phyloP scores from a whole-genome alignment of 140 eudicot species.

The Cichorium intybus region DNA sequence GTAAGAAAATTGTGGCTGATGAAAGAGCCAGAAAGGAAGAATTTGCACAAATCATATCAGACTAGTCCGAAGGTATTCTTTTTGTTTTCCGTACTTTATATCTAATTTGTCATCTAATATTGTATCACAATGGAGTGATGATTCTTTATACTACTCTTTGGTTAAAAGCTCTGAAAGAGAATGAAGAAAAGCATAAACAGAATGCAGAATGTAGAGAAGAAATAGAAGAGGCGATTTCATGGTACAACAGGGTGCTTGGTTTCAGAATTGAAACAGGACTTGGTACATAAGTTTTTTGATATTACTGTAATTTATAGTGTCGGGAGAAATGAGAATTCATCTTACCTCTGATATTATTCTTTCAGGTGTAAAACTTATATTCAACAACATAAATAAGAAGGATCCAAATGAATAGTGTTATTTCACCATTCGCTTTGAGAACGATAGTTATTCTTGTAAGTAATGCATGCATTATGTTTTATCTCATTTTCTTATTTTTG shows the following conservation, averaged over 20 bases:
- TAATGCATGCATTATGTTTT: conserved; percentile 4
- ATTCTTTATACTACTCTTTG: background rate
- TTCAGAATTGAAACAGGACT: conserved; percentile 79
- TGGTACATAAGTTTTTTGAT: conserved; percentile 45
- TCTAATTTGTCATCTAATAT: background rate
- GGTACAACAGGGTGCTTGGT: conserved; percentile 93
- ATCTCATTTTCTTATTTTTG: background rate
- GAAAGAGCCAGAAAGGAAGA: conserved; percentile 59
- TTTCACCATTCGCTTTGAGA: conserved; percentile 70
- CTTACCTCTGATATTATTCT: conserved; percentile 18
- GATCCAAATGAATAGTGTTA: conserved; percentile 59
- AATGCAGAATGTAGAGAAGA: conserved; percentile 53
- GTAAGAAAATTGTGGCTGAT: conserved; percentile 50
- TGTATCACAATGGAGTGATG: background rate
- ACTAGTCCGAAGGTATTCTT: conserved; percentile 63
- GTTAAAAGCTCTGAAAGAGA: conserved; percentile 52
- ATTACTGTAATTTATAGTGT: background rate
- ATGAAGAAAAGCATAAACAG: conserved; percentile 47
- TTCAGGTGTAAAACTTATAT: conserved; percentile 69
- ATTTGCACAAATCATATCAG: conserved; percentile 64
- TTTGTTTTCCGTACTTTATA: conserved; percentile 12
- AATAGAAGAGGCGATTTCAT: conserved; percentile 74
- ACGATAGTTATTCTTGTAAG: conserved; percentile 79
- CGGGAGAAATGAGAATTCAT: background rate
- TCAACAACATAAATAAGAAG: conserved; percentile 55